A percentile compares a stretch with the other conserved stretches of the same genome.
These are phyloP conservation scores for Lyophyllum atratum DNA, from an alignment of 768 basidiomycete genomes.

Conservation along the genomic window DNA sequence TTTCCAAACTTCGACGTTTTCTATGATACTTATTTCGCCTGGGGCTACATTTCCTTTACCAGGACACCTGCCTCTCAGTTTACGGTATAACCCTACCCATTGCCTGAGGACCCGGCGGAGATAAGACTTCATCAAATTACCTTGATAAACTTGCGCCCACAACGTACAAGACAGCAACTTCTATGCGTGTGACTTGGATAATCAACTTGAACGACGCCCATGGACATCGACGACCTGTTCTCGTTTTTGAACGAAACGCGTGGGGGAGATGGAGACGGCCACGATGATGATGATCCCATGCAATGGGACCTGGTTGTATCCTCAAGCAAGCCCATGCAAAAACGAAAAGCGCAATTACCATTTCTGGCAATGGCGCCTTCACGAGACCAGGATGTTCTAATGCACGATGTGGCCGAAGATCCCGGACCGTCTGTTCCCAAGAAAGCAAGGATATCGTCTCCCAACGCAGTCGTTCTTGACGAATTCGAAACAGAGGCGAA, in stretches of 20 bases:
- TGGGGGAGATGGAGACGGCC: slow-evolving; percentile 37
- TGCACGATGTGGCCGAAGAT: slow-evolving; percentile 29
- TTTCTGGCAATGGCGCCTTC: slow-evolving; percentile 15
- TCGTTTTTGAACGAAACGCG: slow-evolving; percentile 61
- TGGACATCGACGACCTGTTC: slow-evolving; percentile 61
- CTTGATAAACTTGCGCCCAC: too few species aligned
- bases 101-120: too few species aligned
- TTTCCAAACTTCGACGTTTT: too few species aligned
- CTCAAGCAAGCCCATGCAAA: slow-evolving; percentile 26
- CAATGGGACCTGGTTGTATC: slow-evolving; percentile 20
- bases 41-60: too few species aligned
- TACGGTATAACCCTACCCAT: too few species aligned
- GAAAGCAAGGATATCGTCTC: slow-evolving; percentile 64
- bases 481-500: slow-evolving; percentile 95
- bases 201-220: too few species aligned
- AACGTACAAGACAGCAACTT: too few species aligned
- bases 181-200: too few species aligned
- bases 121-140: too few species aligned
- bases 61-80: too few species aligned
- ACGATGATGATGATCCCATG: slow-evolving; percentile 33
- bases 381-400: slow-evolving; percentile 18
- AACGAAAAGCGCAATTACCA: slow-evolving; percentile 44
- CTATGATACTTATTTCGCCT: too few species aligned
- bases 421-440: slow-evolving; percentile 51
- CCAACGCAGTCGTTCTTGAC: slow-evolving; percentile 81